Percentiles rank a stretch among this genome's conserved stretches.
phyloP scores from a whole-genome alignment of 1,139 yeast species.

The Geotrichum fermentans region DNA sequence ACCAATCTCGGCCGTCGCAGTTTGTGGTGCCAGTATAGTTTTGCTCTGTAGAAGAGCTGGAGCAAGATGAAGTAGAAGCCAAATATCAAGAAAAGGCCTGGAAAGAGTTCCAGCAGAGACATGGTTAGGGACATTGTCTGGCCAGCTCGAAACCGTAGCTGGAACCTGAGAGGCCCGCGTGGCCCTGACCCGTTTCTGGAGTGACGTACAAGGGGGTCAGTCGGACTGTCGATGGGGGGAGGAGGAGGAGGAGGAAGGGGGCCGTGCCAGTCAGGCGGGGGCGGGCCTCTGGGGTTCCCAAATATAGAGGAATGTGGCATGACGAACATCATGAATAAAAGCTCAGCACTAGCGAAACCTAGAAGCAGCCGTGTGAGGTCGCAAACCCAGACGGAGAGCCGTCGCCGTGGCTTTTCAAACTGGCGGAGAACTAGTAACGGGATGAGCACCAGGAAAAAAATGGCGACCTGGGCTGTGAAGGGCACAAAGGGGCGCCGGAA shows the following conservation, averaged over 20 bases:
- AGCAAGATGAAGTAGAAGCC: slow-evolving; percentile 13
- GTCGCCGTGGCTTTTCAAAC: slow-evolving; percentile 19
- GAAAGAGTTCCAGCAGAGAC: slow-evolving; percentile 14
- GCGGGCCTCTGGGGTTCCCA: slow-evolving; percentile 1
- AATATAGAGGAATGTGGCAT: slow-evolving; percentile 12
- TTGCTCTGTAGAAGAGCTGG: slow-evolving; percentile 5
- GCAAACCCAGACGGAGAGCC: slow-evolving; percentile 19
- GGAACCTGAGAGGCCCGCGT: not conserved
- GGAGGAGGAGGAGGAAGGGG: not conserved
- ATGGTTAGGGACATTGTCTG: slow-evolving; percentile 16
- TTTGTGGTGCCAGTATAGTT: slow-evolving; percentile 7
- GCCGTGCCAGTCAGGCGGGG: slow-evolving; percentile 1
- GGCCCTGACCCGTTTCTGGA: not conserved
- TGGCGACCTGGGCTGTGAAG: slow-evolving; percentile 14
- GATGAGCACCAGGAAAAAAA: slow-evolving; percentile 9
- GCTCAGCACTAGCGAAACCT: slow-evolving; percentile 19
- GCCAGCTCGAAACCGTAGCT: not conserved
- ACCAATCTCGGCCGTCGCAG: slow-evolving; percentile 6
- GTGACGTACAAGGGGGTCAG: not conserved
- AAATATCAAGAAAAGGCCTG: slow-evolving; percentile 18
- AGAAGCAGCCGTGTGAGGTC: slow-evolving; percentile 16
- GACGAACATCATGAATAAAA: slow-evolving; percentile 14
- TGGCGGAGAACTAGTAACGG: slow-evolving; percentile 18
- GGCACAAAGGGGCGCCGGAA: slow-evolving; percentile 1
- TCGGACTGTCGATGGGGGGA: no score